These are phyloP conservation scores for Arthromyces matolae DNA, from an alignment of 768 basidiomycete species.

Conservation along the genomic window DNA sequence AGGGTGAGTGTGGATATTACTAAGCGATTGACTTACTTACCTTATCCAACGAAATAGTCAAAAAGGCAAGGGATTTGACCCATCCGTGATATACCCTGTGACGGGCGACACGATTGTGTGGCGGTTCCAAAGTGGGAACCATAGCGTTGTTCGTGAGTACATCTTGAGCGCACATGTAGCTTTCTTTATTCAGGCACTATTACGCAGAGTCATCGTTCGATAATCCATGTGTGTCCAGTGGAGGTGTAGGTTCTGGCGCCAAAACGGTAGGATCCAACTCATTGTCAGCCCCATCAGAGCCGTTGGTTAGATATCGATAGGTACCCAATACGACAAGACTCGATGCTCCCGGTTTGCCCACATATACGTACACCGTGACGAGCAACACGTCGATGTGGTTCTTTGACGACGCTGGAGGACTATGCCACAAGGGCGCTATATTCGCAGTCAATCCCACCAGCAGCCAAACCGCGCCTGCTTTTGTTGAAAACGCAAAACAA, in stretches of 20 bases:
- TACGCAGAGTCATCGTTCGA: constrained; percentile 34
- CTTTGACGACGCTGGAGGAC: constrained; percentile 37
- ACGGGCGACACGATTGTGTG: constrained; percentile 34
- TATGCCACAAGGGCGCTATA: constrained; percentile 34
- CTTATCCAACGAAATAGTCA: constrained; percentile 21
- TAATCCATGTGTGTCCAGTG: constrained; percentile 33
- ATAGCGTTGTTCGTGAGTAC: constrained; percentile 37
- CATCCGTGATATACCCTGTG: constrained; percentile 33
- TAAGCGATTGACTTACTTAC: background rate
- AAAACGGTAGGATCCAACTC: constrained; percentile 29
- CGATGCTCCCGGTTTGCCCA: constrained; percentile 33
- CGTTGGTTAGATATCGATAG: constrained; percentile 11
- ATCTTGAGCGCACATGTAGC: background rate
- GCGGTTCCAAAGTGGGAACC: constrained; percentile 36
- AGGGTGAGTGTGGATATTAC: constrained; percentile 25
- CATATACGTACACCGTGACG: constrained; percentile 28
- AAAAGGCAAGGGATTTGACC: constrained; percentile 40
- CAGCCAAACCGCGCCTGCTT: constrained; percentile 29
- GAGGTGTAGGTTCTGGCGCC: constrained; percentile 33
- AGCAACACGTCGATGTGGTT: constrained; percentile 36
- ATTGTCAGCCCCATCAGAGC: background rate
- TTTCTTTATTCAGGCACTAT: background rate
- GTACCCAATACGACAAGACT: constrained; percentile 28
- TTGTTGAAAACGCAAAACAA: constrained; percentile 34
- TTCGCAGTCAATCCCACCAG: constrained; percentile 33